phyloP scores from a whole-genome alignment of 164 flowering plant species.

The Magnolia kwangsiensis region DNA sequence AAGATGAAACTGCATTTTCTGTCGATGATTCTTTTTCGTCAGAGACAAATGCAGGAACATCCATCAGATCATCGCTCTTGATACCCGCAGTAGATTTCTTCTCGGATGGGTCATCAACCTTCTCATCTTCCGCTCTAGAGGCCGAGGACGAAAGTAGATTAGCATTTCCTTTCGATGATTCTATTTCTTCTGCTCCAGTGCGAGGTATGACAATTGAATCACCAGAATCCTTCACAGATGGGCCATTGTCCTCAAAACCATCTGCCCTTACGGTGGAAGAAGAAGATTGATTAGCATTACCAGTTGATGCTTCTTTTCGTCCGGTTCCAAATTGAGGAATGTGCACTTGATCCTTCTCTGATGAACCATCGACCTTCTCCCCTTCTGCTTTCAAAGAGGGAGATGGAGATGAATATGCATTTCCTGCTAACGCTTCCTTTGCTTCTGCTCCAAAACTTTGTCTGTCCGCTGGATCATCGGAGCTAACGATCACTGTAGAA shows the following conservation, averaged over 20 bases:
- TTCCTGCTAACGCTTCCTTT: not conserved
- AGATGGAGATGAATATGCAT: not conserved
- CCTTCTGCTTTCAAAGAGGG: not conserved
- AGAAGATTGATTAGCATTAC: not conserved
- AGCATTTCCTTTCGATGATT: not conserved
- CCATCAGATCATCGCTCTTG: not conserved
- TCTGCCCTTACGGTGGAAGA: not conserved
- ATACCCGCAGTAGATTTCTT: not conserved
- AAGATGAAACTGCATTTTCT: not conserved
- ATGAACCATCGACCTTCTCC: too few species aligned
- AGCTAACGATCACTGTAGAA: not conserved
- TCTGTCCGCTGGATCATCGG: not conserved
- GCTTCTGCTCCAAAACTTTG: not conserved
- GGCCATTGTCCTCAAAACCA: not conserved
- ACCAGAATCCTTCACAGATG: not conserved
- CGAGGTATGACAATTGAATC: not conserved
- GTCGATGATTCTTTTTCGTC: not conserved
- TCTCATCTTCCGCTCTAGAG: not conserved
- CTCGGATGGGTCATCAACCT: not conserved
- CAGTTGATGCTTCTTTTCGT: not conserved
- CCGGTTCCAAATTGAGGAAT: too few species aligned
- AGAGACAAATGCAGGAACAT: not conserved
- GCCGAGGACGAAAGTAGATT: not conserved
- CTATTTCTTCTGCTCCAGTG: not conserved
- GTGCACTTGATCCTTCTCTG: too few species aligned